These are phyloP conservation scores for Camellia granthamiana DNA, from an alignment of 148 eudicot genomes.

Conservation along the genomic window DNA sequence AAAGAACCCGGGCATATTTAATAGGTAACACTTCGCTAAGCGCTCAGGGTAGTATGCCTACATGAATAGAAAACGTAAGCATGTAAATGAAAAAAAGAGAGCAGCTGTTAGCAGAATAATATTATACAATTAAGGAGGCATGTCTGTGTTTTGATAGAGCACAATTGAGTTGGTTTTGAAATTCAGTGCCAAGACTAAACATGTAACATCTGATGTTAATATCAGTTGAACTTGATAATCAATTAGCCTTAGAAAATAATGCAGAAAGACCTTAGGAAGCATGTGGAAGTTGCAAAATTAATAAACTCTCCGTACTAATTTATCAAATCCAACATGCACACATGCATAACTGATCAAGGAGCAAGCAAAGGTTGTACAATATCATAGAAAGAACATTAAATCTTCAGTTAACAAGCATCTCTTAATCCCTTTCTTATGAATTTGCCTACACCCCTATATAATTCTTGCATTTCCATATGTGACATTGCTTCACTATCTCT, in stretches of 20 bases:
- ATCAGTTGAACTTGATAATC: neutral
- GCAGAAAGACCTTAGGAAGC: neutral
- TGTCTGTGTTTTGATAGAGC: neutral
- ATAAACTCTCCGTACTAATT: neutral
- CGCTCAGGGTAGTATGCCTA: conserved; percentile 64
- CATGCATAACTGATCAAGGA: neutral
- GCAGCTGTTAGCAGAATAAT: neutral
- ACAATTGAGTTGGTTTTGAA: neutral
- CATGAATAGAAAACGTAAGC: neutral
- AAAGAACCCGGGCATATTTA: conserved; percentile 52
- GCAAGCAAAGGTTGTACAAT: neutral
- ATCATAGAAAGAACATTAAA: neutral
- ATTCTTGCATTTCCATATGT: neutral
- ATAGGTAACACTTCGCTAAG: conserved; percentile 38
- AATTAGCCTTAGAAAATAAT: neutral
- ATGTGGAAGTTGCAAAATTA: neutral
- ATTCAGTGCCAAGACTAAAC: neutral
- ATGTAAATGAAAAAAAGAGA: neutral
- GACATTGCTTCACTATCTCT: neutral
- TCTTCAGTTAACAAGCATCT: neutral
- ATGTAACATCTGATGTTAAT: neutral
- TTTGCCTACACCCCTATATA: neutral
- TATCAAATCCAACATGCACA: neutral
- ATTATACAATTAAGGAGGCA: neutral
- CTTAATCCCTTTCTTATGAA: conserved; percentile 3